These are phyloP conservation scores for Suillus clintonianus DNA, from an alignment of 768 basidiomycete species.

Conservation along the genomic window DNA sequence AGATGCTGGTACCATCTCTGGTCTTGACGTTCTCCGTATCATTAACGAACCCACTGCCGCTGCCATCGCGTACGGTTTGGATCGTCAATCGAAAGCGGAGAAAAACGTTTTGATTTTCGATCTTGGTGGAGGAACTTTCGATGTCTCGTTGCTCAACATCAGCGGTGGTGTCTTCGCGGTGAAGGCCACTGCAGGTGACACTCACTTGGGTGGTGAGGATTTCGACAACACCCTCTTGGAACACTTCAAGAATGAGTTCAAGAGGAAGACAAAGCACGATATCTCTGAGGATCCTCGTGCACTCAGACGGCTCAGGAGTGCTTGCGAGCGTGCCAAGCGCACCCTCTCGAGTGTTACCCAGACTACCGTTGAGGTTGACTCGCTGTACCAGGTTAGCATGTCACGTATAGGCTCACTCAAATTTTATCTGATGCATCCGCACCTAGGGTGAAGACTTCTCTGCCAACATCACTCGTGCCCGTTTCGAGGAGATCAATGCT, in stretches of 20 bases:
- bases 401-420: not conserved
- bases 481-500: constrained; percentile 99
- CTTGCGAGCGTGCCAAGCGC: constrained; percentile 99
- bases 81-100: constrained; percentile 92
- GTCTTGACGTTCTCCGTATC: constrained; percentile 99
- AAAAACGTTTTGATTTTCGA: constrained; percentile 99
- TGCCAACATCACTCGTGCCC: constrained; percentile 97
- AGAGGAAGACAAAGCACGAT: constrained; percentile 95
- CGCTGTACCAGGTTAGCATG: constrained; percentile 80
- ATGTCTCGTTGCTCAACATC: constrained; percentile 98
- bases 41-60: constrained; percentile 99
- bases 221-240: constrained; percentile 98
- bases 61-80: constrained; percentile 98
- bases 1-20: constrained; percentile 97
- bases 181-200: constrained; percentile 99
- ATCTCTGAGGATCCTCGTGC: constrained; percentile 98
- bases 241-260: constrained; percentile 99
- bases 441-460: constrained; percentile 93
- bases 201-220: constrained; percentile 99
- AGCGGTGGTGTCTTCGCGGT: constrained; percentile 98
- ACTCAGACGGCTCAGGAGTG: constrained; percentile 90
- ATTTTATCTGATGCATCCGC: constrained; percentile 11
- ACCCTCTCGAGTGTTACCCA: constrained; percentile 97
- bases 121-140: constrained; percentile 99
- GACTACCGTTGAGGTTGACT: constrained; percentile 99